Conservation (phyloP, 177 flowering plant genomes). For the Vitis hybrid region DNA sequence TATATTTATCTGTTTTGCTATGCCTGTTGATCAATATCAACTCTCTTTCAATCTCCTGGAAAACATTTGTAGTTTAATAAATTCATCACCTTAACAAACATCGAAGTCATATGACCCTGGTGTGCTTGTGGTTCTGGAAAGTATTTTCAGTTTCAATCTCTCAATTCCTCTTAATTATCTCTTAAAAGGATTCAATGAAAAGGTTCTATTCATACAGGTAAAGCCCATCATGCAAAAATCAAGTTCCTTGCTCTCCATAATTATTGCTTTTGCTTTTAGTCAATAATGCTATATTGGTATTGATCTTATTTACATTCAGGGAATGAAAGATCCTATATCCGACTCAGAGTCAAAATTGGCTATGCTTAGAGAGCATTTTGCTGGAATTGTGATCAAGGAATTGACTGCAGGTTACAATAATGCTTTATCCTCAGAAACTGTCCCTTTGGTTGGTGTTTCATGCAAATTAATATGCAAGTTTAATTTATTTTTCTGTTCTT, state of each 20-base stretch:
- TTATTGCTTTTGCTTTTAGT: neutral
- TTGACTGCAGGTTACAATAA: conserved; percentile 65
- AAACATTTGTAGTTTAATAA: neutral
- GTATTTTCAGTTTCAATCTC: conserved; percentile 70
- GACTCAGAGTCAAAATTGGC: conserved; percentile 55
- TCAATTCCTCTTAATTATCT: conserved; percentile 80
- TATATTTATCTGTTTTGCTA: neutral
- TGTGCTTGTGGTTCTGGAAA: conserved; percentile 60
- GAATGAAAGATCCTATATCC: conserved; percentile 81
- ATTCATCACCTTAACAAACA: conserved; percentile 37
- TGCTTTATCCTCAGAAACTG: neutral
- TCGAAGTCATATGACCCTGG: conserved; percentile 84
- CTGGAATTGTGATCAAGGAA: conserved; percentile 47
- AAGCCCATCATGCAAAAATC: neutral
- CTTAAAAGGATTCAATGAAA: conserved; percentile 50
- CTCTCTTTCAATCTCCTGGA: neutral
- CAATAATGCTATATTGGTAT: neutral
- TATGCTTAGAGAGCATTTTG: conserved; percentile 60
- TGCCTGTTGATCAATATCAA: neutral
- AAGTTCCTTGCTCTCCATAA: neutral
- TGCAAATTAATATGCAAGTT: neutral
- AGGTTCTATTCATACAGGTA: conserved; percentile 75
- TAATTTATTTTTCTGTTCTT: neutral
- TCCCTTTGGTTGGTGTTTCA: neutral
- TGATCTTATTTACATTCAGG: conserved; percentile 34